A percentile compares a stretch with the other conserved stretches of the same genome.
phyloP scores from a whole-genome alignment of 169 alveolate genomes.

The Plasmodium vivax region DNA sequence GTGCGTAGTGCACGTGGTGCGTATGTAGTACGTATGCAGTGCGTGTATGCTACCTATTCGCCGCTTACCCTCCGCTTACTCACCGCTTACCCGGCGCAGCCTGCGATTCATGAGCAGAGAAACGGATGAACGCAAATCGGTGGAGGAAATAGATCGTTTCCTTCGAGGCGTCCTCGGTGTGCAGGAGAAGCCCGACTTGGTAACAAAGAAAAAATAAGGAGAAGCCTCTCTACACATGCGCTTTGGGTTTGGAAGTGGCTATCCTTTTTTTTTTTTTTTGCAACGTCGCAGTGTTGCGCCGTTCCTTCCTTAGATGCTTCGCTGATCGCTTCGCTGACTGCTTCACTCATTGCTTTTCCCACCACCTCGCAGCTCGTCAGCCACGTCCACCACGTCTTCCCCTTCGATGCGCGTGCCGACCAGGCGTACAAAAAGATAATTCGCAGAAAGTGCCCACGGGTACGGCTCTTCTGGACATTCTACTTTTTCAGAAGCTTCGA shows the following conservation, averaged over 20 bases:
- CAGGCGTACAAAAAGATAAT: slow-evolving; percentile 23
- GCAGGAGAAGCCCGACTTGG: slow-evolving; percentile 54
- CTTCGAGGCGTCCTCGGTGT: slow-evolving; percentile 9
- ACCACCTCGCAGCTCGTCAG: slow-evolving; percentile 4
- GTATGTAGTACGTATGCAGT: not conserved
- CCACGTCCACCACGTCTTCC: slow-evolving; percentile 13
- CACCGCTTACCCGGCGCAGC: not conserved
- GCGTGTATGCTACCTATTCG: not conserved
- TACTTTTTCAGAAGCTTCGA: slow-evolving; percentile 42
- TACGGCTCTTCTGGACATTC: slow-evolving; percentile 55
- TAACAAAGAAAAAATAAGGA: slow-evolving; percentile 3
- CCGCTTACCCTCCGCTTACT: not conserved
- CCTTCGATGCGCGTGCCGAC: slow-evolving; percentile 5
- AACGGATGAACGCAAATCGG: slow-evolving; percentile 10
- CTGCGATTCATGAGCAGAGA: slow-evolving; percentile 38
- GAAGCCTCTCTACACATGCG: not conserved
- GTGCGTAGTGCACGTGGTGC: not conserved
- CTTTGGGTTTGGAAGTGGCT: not conserved
- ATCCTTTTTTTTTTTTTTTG: not conserved
- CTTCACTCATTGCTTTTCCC: not conserved
- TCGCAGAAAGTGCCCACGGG: not conserved
- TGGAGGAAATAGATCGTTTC: slow-evolving; percentile 16
- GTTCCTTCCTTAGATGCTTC: not conserved
- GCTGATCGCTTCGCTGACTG: not conserved
- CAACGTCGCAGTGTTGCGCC: not conserved